Base-by-base conservation (phyloP, 1,139 yeast genomes). In the Kazachstania sp. region DNA sequence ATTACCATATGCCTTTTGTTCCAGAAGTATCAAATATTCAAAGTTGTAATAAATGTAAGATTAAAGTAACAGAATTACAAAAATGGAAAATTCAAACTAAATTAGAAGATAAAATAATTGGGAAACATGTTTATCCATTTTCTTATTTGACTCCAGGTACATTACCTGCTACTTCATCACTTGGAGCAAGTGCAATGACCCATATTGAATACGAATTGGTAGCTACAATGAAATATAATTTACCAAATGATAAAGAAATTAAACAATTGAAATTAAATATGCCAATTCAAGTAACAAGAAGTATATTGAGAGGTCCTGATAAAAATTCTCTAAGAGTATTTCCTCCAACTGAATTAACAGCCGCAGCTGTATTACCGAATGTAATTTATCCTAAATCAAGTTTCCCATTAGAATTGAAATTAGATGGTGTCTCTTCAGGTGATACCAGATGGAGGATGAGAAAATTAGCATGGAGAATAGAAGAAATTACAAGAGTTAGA, bases 321-420 rank as follows among this genome's bases (percentile, higher is more conserved):
- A 75, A 88, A 54, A 87, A 86, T 61, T 86, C 95, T 0, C 69
- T 87, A 38, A 74, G 99, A 51, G 87, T 94, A 1, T 92, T 92
- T 65, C 98, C 98, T 1, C 97, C 99, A 3, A 92, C 97, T 0
- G 86, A 84, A 44, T 83, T 92, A 37, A 82, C 86, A 3, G 95
- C 96, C 3, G 78, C 83, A 37, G 90, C 95, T 4, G 83, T 83
- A 4, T 70, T 92, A 43, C 98, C 98, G 2, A 85, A 86, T 53
- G 95, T 87, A 15, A 77, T 86, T 19, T 86, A 86, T 63, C 98
- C 98, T 11, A 83, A 86, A 58, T 84, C 95, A 0, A 73, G 82
- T 0, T 86, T 92, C 60, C 84, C 94, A 0, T 73, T 92, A 30
- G 97, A 88, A 59, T 70, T 92, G 59, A 78, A 81, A 53, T 67